These are phyloP conservation scores for Bipolaris zeicola DNA, from an alignment of 2,329 filamentous ascomycete genomes.

Conservation along the genomic window DNA sequence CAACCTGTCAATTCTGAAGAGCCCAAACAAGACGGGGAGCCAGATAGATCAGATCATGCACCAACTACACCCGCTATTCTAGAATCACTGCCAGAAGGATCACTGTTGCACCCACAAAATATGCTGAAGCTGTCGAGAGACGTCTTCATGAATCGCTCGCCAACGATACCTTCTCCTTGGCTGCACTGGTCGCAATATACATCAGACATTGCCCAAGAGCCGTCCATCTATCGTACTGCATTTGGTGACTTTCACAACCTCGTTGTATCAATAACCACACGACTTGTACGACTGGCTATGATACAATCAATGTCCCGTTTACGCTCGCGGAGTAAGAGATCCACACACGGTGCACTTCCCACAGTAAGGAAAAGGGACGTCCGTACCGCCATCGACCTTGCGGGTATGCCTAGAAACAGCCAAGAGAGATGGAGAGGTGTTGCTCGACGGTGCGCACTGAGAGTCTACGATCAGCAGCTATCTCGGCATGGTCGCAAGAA, in stretches of 20 bases:
- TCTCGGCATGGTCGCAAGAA: slow-evolving; percentile 8
- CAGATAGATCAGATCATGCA: background rate
- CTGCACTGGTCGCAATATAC: slow-evolving; percentile 41
- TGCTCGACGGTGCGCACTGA: slow-evolving; percentile 59
- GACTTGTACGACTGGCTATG: slow-evolving; percentile 71
- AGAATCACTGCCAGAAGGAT: slow-evolving; percentile 40
- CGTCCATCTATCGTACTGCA: slow-evolving; percentile 74
- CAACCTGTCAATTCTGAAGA: background rate
- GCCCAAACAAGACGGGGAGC: background rate
- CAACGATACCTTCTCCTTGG: slow-evolving; percentile 33
- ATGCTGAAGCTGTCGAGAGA: slow-evolving; percentile 40
- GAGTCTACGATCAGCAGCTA: slow-evolving; percentile 49
- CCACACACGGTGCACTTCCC: slow-evolving; percentile 36
- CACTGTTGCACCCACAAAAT: slow-evolving; percentile 33
- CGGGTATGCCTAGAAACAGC: slow-evolving; percentile 57
- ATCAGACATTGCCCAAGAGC: slow-evolving; percentile 49
- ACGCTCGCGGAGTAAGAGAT: slow-evolving; percentile 53
- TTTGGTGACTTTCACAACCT: slow-evolving; percentile 78
- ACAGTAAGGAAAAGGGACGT: slow-evolving; percentile 58
- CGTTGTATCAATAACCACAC: slow-evolving; percentile 68
- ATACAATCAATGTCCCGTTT: slow-evolving; percentile 74
- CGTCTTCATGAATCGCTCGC: slow-evolving; percentile 47
- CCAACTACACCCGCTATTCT: slow-evolving; percentile 19
- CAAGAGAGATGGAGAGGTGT: slow-evolving; percentile 59
- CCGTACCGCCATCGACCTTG: slow-evolving; percentile 58